These are phyloP conservation scores for Phyllosticta citriasiana DNA, from an alignment of 2,329 filamentous ascomycete genomes.

Conservation along the genomic window DNA sequence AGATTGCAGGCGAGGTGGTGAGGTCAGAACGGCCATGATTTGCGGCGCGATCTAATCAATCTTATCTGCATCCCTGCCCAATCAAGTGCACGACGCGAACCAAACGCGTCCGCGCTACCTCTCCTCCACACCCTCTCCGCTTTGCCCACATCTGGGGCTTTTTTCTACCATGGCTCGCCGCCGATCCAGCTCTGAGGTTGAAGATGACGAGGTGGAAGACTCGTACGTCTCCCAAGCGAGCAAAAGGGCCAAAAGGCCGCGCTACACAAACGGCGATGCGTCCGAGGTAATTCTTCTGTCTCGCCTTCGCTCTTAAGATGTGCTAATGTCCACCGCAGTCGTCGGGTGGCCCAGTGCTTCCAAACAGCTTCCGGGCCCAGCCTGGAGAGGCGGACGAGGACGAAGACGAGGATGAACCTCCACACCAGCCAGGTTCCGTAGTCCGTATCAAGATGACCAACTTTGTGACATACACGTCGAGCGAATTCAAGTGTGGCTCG, in stretches of 20 bases:
- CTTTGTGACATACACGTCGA: constrained; percentile 90
- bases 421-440: constrained; percentile 63
- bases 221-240: not conserved
- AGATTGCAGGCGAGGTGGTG: not conserved
- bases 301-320: not conserved
- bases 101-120: not conserved
- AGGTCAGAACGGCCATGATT: not conserved
- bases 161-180: constrained; percentile 1
- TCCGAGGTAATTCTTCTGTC: not conserved
- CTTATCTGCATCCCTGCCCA: constrained; percentile 1
- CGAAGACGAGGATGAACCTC: constrained; percentile 11
- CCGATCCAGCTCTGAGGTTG: constrained; percentile 1
- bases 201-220: constrained; percentile 4
- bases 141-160: not conserved
- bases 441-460: constrained; percentile 76
- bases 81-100: constrained; percentile 1
- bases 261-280: not conserved
- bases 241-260: constrained; percentile 1
- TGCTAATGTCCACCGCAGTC: not conserved
- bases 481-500: constrained; percentile 83
- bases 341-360: constrained; percentile 3
- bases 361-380: constrained; percentile 9
- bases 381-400: constrained; percentile 8
- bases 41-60: constrained; percentile 2
- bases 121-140: not conserved